These are phyloP conservation scores for Patellaria atrata DNA, from an alignment of 495 filamentous ascomycete genomes.

Conservation along the genomic window DNA sequence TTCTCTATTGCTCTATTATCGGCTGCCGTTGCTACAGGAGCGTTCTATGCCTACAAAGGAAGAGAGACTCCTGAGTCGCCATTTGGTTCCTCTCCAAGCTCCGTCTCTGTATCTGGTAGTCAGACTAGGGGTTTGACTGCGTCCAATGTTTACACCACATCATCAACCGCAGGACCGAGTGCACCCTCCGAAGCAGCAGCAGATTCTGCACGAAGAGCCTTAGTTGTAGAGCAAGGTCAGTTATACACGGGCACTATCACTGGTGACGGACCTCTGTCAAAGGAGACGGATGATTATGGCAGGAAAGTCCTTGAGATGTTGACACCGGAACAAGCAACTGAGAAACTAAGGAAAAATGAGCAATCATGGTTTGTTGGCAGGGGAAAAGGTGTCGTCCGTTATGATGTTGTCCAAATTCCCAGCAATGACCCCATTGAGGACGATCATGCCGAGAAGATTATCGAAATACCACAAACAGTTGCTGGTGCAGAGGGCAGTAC, in stretches of 20 bases:
- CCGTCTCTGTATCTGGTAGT: slow-evolving; percentile 4
- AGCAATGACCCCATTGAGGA: slow-evolving; percentile 98
- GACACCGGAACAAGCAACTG: slow-evolving; percentile 84
- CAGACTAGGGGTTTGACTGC: slow-evolving; percentile 14
- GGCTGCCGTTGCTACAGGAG: slow-evolving; percentile 46
- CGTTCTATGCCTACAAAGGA: slow-evolving; percentile 47
- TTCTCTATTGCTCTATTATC: slow-evolving; percentile 48
- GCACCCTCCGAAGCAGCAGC: slow-evolving; percentile 4
- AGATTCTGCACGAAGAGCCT: slow-evolving; percentile 28
- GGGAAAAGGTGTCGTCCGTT: slow-evolving; percentile 81
- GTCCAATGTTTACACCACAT: slow-evolving; percentile 13
- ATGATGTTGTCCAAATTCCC: slow-evolving; percentile 87
- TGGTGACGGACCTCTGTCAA: slow-evolving; percentile 71
- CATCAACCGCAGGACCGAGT: slow-evolving; percentile 16
- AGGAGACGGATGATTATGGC: slow-evolving; percentile 68
- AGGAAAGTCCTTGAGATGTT: slow-evolving; percentile 84
- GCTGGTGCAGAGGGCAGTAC: slow-evolving; percentile 35
- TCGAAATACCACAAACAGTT: slow-evolving; percentile 58
- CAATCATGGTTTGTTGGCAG: slow-evolving; percentile 82
- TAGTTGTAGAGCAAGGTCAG: slow-evolving; percentile 71
- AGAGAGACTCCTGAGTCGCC: slow-evolving; percentile 16
- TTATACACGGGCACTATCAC: slow-evolving; percentile 68
- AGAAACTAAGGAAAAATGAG: slow-evolving; percentile 77
- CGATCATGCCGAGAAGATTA: slow-evolving; percentile 93
- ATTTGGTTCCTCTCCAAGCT: slow-evolving; percentile 11